phyloP scores from a whole-genome alignment of 2,329 filamentous ascomycete genomes.

The Aureobasidium lini region DNA sequence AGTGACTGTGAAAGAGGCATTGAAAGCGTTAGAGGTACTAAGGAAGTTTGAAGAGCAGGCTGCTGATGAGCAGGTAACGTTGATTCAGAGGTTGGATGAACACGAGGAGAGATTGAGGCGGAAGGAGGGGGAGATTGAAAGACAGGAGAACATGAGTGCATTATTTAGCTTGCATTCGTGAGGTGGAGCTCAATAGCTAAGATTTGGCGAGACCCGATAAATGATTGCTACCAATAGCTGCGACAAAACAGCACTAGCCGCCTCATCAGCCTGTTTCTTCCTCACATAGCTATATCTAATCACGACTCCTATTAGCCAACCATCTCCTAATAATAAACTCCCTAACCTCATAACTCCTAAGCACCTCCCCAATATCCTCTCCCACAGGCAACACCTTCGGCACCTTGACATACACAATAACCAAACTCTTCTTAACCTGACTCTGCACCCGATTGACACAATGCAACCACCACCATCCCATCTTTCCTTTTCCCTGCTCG shows the following conservation, averaged over 20 bases:
- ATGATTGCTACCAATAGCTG: too few relatives aligned
- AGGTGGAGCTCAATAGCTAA: too few relatives aligned
- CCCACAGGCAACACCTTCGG: conserved; percentile 50
- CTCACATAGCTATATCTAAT: conserved; percentile 30
- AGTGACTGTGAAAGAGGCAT: neutral
- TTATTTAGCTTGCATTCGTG: neutral
- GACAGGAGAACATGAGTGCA: neutral
- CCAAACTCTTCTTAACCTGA: conserved; percentile 82
- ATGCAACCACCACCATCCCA: conserved; percentile 75
- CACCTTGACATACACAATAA: conserved; percentile 86
- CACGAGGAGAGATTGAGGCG: neutral
- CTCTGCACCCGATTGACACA: conserved; percentile 82
- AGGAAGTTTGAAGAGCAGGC: neutral
- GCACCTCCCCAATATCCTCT: conserved; percentile 50
- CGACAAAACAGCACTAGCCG: too few relatives aligned
- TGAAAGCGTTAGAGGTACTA: neutral
- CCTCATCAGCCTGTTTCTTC: neutral
- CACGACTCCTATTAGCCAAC: conserved; percentile 71
- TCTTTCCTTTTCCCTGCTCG: conserved; percentile 43
- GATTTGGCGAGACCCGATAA: neutral
- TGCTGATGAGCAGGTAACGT: neutral
- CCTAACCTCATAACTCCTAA: conserved; percentile 66
- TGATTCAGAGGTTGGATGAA: neutral
- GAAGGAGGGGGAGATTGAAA: neutral
- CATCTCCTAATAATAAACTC: conserved; percentile 78